Conservation (phyloP, 371 early-diverging fungal species). For the Encephalitozoon romaleae region DNA sequence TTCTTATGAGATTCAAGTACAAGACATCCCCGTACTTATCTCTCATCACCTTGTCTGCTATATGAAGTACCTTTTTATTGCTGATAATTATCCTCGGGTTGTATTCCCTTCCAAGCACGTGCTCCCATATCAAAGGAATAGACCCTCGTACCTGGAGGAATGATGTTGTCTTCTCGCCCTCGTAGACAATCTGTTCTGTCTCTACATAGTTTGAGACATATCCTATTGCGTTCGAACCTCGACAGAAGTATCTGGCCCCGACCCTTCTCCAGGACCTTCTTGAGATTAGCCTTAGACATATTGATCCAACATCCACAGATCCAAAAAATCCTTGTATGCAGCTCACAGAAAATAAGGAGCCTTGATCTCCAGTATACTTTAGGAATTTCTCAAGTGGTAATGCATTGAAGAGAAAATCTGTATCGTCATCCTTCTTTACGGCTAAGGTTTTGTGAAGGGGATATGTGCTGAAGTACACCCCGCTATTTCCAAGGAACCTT, state of each 20-base stretch:
- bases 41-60: constrained; percentile 29
- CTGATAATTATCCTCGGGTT: constrained; percentile 65
- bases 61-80: constrained; percentile 28
- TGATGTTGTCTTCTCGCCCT: constrained; percentile 63
- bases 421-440: constrained; percentile 22
- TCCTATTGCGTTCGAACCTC: constrained; percentile 90
- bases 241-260: constrained; percentile 84
- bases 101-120: constrained; percentile 76
- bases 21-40: constrained; percentile 45
- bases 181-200: constrained; percentile 78
- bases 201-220: constrained; percentile 93
- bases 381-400: constrained; percentile 36
- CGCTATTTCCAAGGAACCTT: constrained; percentile 44
- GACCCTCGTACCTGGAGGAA: constrained; percentile 79
- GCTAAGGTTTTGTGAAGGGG: constrained; percentile 26
- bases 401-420: constrained; percentile 59
- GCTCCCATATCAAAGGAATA: constrained; percentile 84
- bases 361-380: constrained; percentile 2
- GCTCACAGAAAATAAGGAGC: constrained; percentile 11
- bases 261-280: constrained; percentile 79
- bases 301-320: not conserved
- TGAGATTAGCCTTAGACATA: constrained; percentile 65
- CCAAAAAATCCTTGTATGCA: constrained; percentile 59
- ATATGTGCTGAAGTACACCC: constrained; percentile 40
- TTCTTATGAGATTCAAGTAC: constrained; percentile 54